Conservation (phyloP, 2,329 filamentous ascomycete genomes). For the Colletotrichum lindemuthianum region DNA sequence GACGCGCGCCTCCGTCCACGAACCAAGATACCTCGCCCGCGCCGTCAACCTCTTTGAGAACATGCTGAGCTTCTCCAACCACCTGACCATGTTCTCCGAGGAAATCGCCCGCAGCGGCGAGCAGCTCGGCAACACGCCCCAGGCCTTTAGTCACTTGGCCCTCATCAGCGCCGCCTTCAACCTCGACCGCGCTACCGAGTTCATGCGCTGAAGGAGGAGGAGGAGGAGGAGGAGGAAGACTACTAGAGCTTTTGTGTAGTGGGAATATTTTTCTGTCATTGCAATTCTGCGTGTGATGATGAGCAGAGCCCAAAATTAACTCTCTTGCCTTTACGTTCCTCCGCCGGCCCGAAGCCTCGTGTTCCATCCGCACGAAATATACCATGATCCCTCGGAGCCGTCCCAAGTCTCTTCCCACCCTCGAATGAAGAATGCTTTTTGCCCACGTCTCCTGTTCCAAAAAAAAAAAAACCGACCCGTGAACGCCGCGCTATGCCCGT, state of each 20-base stretch:
- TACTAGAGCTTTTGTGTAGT: too few relatives aligned
- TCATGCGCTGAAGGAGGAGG: slow-evolving; percentile 26
- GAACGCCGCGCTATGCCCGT: slow-evolving; percentile 37
- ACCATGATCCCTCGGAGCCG: not conserved
- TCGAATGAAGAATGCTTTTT: slow-evolving; percentile 14
- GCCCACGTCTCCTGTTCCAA: not conserved
- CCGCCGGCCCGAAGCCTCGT: too few relatives aligned
- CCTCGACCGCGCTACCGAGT: slow-evolving; percentile 64
- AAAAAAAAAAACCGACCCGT: not conserved
- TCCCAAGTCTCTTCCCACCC: not conserved
- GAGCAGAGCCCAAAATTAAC: too few relatives aligned
- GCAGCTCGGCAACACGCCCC: slow-evolving; percentile 82
- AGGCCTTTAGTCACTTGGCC: slow-evolving; percentile 81
- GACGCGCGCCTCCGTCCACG: slow-evolving; percentile 73
- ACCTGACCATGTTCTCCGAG: slow-evolving; percentile 81
- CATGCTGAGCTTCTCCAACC: slow-evolving; percentile 80
- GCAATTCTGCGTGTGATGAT: too few relatives aligned
- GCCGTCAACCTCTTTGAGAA: slow-evolving; percentile 80
- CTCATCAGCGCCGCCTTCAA: slow-evolving; percentile 83
- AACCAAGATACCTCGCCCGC: slow-evolving; percentile 69
- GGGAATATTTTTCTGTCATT: too few relatives aligned
- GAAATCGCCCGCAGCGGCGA: slow-evolving; percentile 80
- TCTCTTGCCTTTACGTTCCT: too few relatives aligned
- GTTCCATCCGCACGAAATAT: too few relatives aligned
- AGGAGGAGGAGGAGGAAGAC: too few relatives aligned